These are phyloP conservation scores for Orbilia quercus DNA, from an alignment of 2,329 filamentous ascomycete genomes.

Conservation along the genomic window DNA sequence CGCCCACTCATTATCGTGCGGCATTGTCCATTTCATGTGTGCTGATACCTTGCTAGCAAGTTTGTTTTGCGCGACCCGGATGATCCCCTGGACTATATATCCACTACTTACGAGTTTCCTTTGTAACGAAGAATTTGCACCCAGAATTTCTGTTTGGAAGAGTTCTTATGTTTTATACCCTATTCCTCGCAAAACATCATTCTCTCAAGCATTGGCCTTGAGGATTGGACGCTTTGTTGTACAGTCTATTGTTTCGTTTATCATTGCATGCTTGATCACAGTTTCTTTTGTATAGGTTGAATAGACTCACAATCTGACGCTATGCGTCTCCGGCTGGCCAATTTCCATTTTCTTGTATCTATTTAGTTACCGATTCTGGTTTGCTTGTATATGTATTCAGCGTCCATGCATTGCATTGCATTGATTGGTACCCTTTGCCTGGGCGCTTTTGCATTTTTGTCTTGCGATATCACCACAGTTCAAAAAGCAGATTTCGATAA, in stretches of 20 bases:
- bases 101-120: constrained; percentile 39
- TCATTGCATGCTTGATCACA: not conserved
- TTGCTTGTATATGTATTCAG: not conserved
- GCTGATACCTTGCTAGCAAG: no score
- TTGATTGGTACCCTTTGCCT: not conserved
- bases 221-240: constrained; percentile 13
- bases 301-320: not conserved
- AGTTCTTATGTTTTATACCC: constrained; percentile 47
- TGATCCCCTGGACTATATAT: not conserved
- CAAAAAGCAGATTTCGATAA: constrained; percentile 38
- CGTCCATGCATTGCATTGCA: not conserved
- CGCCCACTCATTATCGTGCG: no score
- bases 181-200: constrained; percentile 5
- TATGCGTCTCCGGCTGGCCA: constrained; percentile 17
- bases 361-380: not conserved
- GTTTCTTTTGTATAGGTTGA: constrained; percentile 15
- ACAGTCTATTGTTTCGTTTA: constrained; percentile 3
- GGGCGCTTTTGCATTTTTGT: not conserved
- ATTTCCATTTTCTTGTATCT: not conserved
- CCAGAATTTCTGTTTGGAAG: constrained; percentile 19
- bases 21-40: no score
- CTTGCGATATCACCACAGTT: not conserved
- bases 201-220: constrained; percentile 8
- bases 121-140: constrained; percentile 27
- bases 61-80: not conserved